Base-by-base conservation (phyloP, 768 basidiomycete species). In the Cyclocybe aegerita region DNA sequence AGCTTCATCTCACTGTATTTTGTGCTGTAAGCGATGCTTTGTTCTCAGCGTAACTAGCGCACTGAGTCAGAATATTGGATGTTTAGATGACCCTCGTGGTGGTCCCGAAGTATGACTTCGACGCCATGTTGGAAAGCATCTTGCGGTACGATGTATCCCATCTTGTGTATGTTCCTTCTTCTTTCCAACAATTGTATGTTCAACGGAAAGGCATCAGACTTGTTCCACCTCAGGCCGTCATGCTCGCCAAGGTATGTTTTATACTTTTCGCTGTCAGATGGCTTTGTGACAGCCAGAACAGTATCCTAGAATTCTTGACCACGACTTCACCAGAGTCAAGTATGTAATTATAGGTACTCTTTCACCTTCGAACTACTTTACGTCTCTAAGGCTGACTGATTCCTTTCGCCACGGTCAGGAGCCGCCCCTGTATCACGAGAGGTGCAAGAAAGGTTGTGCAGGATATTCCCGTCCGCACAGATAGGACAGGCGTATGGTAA, bases 401-500 rank as follows among this genome's bases (percentile, higher is more conserved):
- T 70, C 43, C 71, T 68, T 10, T 31, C 48, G 63, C 23, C 23
- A 23, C 23, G 23, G 23, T 23, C 59, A 56, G 83, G 83, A 16
- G 84, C 85, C 17, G 85, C 83, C 7, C 84, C 85, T 39, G 70
- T 85, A 39, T 75, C 80, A 0, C 55, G 63, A 30, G 78, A 82
- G 53, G 59, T 81, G n/a, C 80, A 76, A 53, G 61, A 70, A 32
- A 72, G 71, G 55, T 66, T 83, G 17, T 59, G 61, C 12, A 62
- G 70, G 35, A 54, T 77, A 32, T 75, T 85, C 32, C 84, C 84
- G 0, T 56, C 69, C 11, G 73, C 74, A 1, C 66, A 68, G 48
- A 72, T 85, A n/a, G 82, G 80, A n/a, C 84, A 85, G 60, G 77
- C 75, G 11, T 85, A 83, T 61, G 83, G 82, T 81, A 49, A 34